phyloP scores from a whole-genome alignment of 1,284 basidiomycete genomes.

The Boletus hoseneyae region DNA sequence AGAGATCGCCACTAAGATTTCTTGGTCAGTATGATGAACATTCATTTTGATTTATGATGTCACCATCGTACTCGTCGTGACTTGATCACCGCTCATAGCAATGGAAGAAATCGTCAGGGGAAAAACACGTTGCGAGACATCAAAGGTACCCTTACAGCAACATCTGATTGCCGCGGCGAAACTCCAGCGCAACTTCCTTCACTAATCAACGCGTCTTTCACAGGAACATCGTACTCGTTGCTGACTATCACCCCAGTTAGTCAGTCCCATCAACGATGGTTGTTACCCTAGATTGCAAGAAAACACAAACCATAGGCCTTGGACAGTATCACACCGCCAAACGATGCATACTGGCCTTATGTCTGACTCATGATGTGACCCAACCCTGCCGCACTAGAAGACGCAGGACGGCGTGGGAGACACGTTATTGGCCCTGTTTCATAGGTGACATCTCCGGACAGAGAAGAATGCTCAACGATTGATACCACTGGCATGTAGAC shows the following conservation, averaged over 20 bases:
- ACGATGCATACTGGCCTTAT: constrained; percentile 56
- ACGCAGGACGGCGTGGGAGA: constrained; percentile 55
- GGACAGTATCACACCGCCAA: constrained; percentile 67
- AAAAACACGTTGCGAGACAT: not conserved
- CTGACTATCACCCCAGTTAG: constrained; percentile 16
- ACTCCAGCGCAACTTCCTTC: constrained; percentile 40
- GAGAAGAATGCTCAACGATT: not conserved
- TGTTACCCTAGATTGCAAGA: too few species aligned
- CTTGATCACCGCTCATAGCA: constrained; percentile 23
- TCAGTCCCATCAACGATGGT: too few species aligned
- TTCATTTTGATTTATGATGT: not conserved
- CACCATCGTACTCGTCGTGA: constrained; percentile 17
- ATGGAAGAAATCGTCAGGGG: not conserved
- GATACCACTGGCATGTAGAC: too few species aligned
- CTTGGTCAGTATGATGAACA: constrained; percentile 1
- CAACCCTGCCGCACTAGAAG: constrained; percentile 44
- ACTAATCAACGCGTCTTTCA: constrained; percentile 21
- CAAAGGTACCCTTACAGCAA: constrained; percentile 38
- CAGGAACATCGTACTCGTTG: constrained; percentile 21
- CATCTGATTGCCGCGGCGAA: constrained; percentile 42
- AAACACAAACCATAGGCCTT: constrained; percentile 46
- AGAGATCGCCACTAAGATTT: constrained; percentile 20
- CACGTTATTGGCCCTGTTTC: constrained; percentile 51
- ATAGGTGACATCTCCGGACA: constrained; percentile 1
- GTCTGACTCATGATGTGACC: constrained; percentile 60